A percentile compares a stretch with the other conserved stretches of the same genome.
phyloP scores from a whole-genome alignment of 306 rosid genomes.

The Trifolium repens region DNA sequence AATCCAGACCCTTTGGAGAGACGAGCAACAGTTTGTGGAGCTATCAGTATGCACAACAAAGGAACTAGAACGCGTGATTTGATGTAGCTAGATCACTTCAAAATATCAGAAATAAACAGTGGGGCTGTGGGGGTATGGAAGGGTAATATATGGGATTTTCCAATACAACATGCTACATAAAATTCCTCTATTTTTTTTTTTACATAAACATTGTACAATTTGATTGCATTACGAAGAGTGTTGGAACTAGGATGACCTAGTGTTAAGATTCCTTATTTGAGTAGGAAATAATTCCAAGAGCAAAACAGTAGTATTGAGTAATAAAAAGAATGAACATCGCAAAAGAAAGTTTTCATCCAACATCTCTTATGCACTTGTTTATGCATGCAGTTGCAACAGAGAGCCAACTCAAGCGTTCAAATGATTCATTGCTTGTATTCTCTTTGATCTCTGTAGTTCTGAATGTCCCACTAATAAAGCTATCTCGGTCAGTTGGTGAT shows the following conservation, averaged over 20 bases:
- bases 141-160: background rate
- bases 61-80: background rate
- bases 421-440: slow-evolving; percentile 74
- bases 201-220: background rate
- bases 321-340: background rate
- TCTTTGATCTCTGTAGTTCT: slow-evolving; percentile 73
- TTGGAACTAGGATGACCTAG: background rate
- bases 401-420: slow-evolving; percentile 79
- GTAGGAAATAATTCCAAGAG: background rate
- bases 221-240: background rate
- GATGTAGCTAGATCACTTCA: background rate
- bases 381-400: slow-evolving; percentile 92
- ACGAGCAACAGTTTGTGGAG: background rate
- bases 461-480: slow-evolving; percentile 67
- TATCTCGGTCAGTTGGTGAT: slow-evolving; percentile 89
- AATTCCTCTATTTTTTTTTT: background rate
- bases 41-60: background rate
- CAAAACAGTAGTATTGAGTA: slow-evolving; percentile 4
- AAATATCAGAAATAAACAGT: background rate
- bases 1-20: background rate
- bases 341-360: background rate
- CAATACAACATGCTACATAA: background rate
- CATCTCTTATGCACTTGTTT: slow-evolving; percentile 21
- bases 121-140: background rate
- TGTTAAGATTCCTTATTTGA: background rate